A percentile compares a stretch with the other conserved stretches of the same genome.
Conservation (phyloP, 1,284 basidiomycete species). For the Leccinum pseudoinsigne region DNA sequence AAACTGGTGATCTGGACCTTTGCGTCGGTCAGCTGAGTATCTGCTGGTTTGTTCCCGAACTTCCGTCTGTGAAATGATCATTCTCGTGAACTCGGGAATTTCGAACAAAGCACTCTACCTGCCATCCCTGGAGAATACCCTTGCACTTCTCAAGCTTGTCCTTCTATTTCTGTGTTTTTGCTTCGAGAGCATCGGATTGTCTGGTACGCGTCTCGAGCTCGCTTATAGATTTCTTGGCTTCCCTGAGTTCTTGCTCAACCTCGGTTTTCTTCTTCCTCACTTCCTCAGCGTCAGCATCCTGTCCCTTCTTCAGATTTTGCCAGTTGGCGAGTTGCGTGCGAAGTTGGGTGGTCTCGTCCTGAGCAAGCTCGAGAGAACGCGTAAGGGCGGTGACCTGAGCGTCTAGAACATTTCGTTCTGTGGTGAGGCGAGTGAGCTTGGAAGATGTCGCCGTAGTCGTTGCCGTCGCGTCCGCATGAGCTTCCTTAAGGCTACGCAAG, state of each 20-base stretch:
- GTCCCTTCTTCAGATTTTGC: constrained; percentile 64
- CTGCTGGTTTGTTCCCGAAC: constrained; percentile 35
- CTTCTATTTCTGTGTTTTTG: constrained; percentile 41
- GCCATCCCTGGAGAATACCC: constrained; percentile 39
- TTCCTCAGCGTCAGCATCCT: constrained; percentile 55
- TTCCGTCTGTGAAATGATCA: constrained; percentile 32
- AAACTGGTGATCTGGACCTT: constrained; percentile 36
- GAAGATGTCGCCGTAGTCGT: constrained; percentile 45
- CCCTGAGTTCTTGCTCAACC: constrained; percentile 54
- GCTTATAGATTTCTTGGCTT: constrained; percentile 46
- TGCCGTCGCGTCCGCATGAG: constrained; percentile 47
- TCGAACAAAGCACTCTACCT: constrained; percentile 35
- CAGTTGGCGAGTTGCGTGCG: constrained; percentile 66
- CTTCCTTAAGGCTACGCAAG: constrained; percentile 44
- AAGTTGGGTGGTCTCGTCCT: constrained; percentile 53
- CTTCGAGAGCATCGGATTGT: constrained; percentile 19
- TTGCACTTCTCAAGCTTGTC: constrained; percentile 47
- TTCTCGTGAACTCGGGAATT: not conserved
- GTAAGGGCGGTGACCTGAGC: constrained; percentile 55
- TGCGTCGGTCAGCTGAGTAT: constrained; percentile 33
- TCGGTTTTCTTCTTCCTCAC: constrained; percentile 54
- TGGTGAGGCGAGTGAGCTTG: constrained; percentile 54
- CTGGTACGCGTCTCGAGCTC: constrained; percentile 37
- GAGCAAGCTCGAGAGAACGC: constrained; percentile 53
- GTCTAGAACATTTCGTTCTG: constrained; percentile 57